Base-by-base conservation (phyloP, 192 early-diverging fungal species). In the Backusella psychrophila region DNA sequence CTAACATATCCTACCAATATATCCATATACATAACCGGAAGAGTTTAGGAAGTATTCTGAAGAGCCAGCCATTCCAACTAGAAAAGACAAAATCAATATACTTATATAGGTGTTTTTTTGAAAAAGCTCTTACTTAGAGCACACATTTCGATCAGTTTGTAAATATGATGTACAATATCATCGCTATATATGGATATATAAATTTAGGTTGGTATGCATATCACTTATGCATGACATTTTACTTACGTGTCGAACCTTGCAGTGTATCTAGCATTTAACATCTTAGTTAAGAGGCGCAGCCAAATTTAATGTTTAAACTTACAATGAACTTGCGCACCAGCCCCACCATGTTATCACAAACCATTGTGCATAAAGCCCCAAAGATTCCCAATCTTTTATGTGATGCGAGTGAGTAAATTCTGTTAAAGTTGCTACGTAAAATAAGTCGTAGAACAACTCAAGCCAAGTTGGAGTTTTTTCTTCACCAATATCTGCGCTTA, bases 311-410 rank as follows among this genome's bases (percentile, higher is more conserved):
- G 5, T 49, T 36, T 21, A 17, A 17, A 74, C 80, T 81, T 75
- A 81, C 83, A 87, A 79, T 17, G 83, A 84, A 56, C 84, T 84
- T 14, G 83, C 80, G 1, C 79, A 73, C 81, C 85, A 87, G 49
- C 80, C 75, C 83, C 85, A 87, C 85, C 83, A 87, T 72, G 82
- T 85, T 29, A 87, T 84, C 6, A 83, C 70, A 71, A 87, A 87
- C 85, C 85, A 85, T 21, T 75, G 75, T 12, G 84, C 78, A 73
- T 85, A 87, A 34, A 81, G 59, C 8, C 77, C 77, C 9, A 87
- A 66, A 12, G 86, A 80, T 17, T 75, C 36, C 36, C 77, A 75
- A 44, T 83, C 79, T 17, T 81, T 83, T 29, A 87, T 87, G 34
- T 80, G 80, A 59, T 85, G 84, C 9, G 72, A 75, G 49, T 87